Conservation (phyloP, 2,329 filamentous ascomycete species). For the Fusarium miscanthi region DNA sequence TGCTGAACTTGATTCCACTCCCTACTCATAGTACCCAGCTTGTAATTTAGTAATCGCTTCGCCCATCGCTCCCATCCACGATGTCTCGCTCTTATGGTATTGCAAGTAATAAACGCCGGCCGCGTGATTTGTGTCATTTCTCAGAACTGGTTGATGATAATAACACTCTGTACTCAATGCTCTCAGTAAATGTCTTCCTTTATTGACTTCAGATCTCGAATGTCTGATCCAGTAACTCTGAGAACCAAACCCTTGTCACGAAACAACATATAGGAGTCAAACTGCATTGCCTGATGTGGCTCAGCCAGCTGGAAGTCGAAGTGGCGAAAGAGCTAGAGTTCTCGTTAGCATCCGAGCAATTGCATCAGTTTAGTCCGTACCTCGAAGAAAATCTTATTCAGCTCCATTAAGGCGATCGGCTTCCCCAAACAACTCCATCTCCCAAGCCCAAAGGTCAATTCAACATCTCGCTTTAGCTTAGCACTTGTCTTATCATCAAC, state of each 20-base stretch:
- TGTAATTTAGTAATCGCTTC: no score
- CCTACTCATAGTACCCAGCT: no score
- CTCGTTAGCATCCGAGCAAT: neutral
- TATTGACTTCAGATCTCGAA: neutral
- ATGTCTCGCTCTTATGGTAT: no score
- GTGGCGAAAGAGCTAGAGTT: neutral
- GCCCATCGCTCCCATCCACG: no score
- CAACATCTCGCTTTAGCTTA: neutral
- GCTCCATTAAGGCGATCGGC: neutral
- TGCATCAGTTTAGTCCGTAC: rapidly evolving
- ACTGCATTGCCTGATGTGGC: neutral
- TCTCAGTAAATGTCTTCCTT: no score
- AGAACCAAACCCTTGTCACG: neutral
- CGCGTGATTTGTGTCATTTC: no score
- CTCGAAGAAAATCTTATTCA: neutral
- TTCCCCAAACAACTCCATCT: neutral
- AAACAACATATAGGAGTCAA: neutral
- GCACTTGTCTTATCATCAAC: neutral
- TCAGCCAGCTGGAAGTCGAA: neutral
- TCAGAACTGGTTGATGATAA: no score
- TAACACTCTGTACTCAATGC: neutral
- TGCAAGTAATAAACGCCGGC: no score
- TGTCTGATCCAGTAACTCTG: neutral
- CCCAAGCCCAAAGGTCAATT: neutral
- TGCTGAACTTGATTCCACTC: no score